These are phyloP conservation scores for Alternaria sp. DNA, from an alignment of 2,329 filamentous ascomycete species.

Conservation along the genomic window DNA sequence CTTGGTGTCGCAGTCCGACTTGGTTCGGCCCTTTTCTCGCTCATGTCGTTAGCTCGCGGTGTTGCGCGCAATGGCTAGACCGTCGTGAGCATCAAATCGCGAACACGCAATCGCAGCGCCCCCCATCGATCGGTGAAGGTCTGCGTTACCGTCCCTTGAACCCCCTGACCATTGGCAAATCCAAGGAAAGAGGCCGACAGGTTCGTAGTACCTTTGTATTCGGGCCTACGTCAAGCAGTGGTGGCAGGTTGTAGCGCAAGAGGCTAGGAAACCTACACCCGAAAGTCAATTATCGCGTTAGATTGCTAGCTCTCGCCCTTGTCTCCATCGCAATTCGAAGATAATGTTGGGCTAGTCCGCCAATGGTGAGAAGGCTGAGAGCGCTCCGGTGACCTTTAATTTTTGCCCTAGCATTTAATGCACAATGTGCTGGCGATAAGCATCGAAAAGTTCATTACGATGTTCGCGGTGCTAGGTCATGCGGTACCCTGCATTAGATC, in stretches of 20 bases:
- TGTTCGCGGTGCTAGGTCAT: not conserved
- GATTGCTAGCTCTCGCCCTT: not conserved
- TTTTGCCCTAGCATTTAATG: not conserved
- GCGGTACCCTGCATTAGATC: constrained; percentile 12
- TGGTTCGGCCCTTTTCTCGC: not conserved
- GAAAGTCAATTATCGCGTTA: constrained; percentile 1
- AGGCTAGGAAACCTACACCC: not conserved
- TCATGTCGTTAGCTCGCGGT: not conserved
- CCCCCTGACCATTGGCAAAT: not conserved
- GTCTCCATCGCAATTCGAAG: not conserved
- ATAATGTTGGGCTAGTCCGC: not conserved
- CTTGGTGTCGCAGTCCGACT: not conserved
- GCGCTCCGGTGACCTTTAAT: not conserved
- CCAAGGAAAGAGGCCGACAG: not conserved
- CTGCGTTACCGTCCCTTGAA: not conserved
- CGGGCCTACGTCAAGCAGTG: constrained; percentile 1
- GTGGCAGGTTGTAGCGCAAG: not conserved
- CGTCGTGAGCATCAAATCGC: not conserved
- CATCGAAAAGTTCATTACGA: not conserved
- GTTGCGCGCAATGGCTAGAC: not conserved
- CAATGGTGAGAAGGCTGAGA: not conserved
- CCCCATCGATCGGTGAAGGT: not conserved
- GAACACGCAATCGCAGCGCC: not conserved
- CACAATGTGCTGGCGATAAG: constrained; percentile 4
- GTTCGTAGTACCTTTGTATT: not conserved